Base-by-base conservation (phyloP, 257 asterid genomes). In the Coffea eugenioides region DNA sequence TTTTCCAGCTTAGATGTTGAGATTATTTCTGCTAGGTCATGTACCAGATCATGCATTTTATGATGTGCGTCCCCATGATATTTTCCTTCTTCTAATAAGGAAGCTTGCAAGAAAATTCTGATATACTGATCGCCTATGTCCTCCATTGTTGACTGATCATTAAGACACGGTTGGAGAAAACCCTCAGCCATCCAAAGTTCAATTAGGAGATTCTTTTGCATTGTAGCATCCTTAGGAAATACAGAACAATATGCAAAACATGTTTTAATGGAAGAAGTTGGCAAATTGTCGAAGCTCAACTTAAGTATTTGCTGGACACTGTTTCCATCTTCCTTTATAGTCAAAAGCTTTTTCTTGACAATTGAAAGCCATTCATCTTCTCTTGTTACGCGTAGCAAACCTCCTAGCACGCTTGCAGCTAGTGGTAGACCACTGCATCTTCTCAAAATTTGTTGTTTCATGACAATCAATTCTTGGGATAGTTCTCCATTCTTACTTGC, bases 101-200 rank as follows among this genome's bases (percentile, higher is more conserved):
- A 85, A 69, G 72, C 73, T 15, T 81, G 75, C 48, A 79, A 16
- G 5, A 87, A 83, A 64, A 18, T 56, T 41, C 77, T 69, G 31
- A 83, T 76, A 49, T 41, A 41, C 13, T 51, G 23, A n/a, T 74
- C 65, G 18, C 88, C 89, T 1, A 18, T 51, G 8, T 23, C 75
- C 80, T 59, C 66, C 66, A 59, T 59, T 9, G 23, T 10, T 21
- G 69, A 21, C 20, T 36, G 43, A 39, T 3, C 4, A 39, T 71
- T 70, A 1, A n/a, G 61, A 5, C 3, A 67, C 6, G n/a, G 62
- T 73, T 54, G 70, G 61, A 83, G 77, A 76, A 81, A 79, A 45
- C 86, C 89, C 77, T 81, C 80, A 0, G 85, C 84, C 88, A 79
- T 85, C 86, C 88, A 85, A 61, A 75, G 82, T 36, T 82, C 46